phyloP scores from a whole-genome alignment of 768 basidiomycete species.

The Termitomyces sp. region DNA sequence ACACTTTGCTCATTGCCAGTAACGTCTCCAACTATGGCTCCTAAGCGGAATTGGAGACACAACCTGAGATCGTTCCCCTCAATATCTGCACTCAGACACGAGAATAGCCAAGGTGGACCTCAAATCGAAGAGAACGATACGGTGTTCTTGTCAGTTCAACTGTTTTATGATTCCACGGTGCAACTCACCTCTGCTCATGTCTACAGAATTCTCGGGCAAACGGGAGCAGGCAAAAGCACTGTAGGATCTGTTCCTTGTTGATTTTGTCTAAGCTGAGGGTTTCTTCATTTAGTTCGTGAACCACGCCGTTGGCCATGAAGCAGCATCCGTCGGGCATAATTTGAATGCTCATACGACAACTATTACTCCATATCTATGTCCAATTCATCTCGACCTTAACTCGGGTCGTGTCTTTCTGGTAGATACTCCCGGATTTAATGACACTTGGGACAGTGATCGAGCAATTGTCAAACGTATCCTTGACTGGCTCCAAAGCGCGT shows the following conservation, averaged over 20 bases:
- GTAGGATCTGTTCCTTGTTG: constrained; percentile 1
- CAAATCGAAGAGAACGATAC: constrained; percentile 5
- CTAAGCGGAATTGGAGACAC: not conserved
- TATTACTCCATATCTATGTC: constrained; percentile 10
- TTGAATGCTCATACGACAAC: constrained; percentile 19
- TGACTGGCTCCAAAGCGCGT: constrained; percentile 22
- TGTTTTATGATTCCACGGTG: not conserved
- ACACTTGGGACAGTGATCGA: constrained; percentile 16
- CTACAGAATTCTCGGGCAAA: constrained; percentile 10
- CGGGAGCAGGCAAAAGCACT: constrained; percentile 14
- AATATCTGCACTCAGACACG: not conserved
- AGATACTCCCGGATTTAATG: constrained; percentile 27
- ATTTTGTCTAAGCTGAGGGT: not conserved
- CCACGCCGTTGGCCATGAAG: constrained; percentile 11
- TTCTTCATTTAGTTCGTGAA: constrained; percentile 20
- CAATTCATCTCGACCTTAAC: not conserved
- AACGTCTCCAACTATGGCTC: not conserved
- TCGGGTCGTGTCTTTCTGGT: constrained; percentile 18
- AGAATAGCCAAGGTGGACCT: not conserved
- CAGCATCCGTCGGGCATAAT: constrained; percentile 16
- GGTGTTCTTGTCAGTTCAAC: not conserved
- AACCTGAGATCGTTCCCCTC: not conserved
- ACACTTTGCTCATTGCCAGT: not conserved
- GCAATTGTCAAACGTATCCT: constrained; percentile 18
- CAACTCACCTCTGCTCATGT: not conserved